phyloP scores from a whole-genome alignment of 2,329 filamentous ascomycete species.

The Chaetothyriales sp. region DNA sequence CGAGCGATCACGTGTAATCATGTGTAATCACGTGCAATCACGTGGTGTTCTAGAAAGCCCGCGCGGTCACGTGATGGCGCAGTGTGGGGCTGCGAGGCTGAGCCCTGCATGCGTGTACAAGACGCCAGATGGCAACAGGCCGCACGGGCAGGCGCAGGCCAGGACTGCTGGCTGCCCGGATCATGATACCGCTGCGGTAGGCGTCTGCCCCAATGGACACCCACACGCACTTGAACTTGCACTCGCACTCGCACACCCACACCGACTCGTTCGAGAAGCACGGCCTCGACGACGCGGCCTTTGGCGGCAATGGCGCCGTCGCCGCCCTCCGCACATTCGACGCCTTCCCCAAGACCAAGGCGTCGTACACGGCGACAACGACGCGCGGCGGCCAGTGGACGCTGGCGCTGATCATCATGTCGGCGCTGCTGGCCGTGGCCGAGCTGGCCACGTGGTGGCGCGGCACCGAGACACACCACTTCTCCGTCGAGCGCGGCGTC shows the following conservation, averaged over 20 bases:
- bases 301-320: constrained; percentile 55
- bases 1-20: too few relatives aligned
- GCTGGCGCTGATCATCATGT: constrained; percentile 62
- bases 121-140: too few relatives aligned
- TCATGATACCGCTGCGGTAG: background rate
- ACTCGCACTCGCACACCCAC: constrained; percentile 1
- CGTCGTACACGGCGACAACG: constrained; percentile 76
- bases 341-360: constrained; percentile 82
- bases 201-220: background rate
- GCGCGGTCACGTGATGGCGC: background rate
- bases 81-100: background rate
- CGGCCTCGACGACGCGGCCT: constrained; percentile 62
- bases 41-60: too few relatives aligned
- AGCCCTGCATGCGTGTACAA: background rate
- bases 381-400: constrained; percentile 90
- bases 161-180: too few relatives aligned
- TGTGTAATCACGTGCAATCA: too few relatives aligned
- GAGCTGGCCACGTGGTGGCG: constrained; percentile 74
- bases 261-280: constrained; percentile 32
- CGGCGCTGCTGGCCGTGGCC: constrained; percentile 58
- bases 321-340: constrained; percentile 69
- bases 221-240: background rate
- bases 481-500: constrained; percentile 84
- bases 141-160: too few relatives aligned
- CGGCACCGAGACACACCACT: constrained; percentile 74